phyloP scores from a whole-genome alignment of 306 rosid genomes.

The Abrus pulchellus region DNA sequence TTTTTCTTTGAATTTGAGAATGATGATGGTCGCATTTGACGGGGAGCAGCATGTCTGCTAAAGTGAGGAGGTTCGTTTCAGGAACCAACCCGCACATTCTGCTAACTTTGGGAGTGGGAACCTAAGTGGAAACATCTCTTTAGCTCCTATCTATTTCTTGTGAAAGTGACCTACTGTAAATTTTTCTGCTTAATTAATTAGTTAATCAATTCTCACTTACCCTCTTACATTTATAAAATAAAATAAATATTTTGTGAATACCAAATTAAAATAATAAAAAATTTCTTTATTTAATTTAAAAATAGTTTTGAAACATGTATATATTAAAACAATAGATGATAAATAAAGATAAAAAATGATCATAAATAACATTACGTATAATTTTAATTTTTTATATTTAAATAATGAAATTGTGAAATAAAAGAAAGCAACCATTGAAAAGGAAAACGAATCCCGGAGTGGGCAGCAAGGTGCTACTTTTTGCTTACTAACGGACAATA shows the following conservation, averaged over 20 bases:
- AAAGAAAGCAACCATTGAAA: not conserved
- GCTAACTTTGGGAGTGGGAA: constrained; percentile 52
- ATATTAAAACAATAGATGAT: too few species aligned
- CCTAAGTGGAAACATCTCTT: constrained; percentile 57
- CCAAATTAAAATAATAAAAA: too few species aligned
- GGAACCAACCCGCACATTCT: constrained; percentile 34
- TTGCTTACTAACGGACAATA: constrained; percentile 25
- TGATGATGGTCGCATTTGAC: constrained; percentile 74
- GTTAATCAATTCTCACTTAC: constrained; percentile 9
- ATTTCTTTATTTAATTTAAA: too few species aligned
- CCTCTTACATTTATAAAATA: too few species aligned
- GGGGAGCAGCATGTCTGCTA: constrained; percentile 66
- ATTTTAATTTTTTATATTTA: too few species aligned
- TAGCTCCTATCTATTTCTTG: constrained; percentile 33
- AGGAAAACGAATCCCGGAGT: constrained; percentile 53
- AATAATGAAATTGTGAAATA: not conserved
- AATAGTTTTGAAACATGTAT: too few species aligned
- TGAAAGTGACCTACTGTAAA: constrained; percentile 19
- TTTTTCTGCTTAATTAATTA: constrained; percentile 17
- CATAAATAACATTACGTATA: too few species aligned
- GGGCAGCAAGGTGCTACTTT: constrained; percentile 48
- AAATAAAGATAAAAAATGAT: too few species aligned
- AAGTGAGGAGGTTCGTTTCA: constrained; percentile 56
- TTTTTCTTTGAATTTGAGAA: constrained; percentile 52
- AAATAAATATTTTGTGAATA: too few species aligned